phyloP scores from a whole-genome alignment of 1,284 basidiomycete species.

The Mixia osmundae region DNA sequence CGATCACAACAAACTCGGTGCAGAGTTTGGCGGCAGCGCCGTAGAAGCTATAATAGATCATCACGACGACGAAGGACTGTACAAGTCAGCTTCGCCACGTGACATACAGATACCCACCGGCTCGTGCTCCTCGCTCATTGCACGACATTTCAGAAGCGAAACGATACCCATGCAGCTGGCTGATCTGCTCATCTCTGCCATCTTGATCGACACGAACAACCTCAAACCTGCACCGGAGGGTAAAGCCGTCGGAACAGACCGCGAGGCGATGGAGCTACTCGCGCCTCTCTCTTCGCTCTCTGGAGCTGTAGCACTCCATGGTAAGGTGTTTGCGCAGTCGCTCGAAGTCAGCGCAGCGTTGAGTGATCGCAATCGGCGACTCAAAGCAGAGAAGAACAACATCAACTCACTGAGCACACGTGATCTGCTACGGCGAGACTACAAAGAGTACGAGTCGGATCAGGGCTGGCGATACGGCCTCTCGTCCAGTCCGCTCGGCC shows the following conservation, averaged over 20 bases:
- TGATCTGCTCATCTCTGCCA: conserved; percentile 49
- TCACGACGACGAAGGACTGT: conserved; percentile 58
- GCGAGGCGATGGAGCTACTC: conserved; percentile 36
- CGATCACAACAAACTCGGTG: conserved; percentile 61
- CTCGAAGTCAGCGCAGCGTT: not conserved
- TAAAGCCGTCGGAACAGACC: conserved; percentile 45
- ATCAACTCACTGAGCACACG: conserved; percentile 41
- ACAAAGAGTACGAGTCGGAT: conserved; percentile 56
- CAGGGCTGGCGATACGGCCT: conserved; percentile 32
- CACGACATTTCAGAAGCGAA: conserved; percentile 28
- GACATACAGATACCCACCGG: conserved; percentile 37
- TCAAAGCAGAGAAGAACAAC: conserved; percentile 40
- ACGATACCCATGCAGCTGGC: conserved; percentile 34
- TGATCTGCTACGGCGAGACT: conserved; percentile 70
- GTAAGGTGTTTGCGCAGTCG: not conserved
- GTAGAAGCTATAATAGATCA: conserved; percentile 78
- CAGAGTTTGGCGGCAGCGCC: conserved; percentile 27
- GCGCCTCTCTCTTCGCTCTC: conserved; percentile 16
- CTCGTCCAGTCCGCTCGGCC: conserved; percentile 47
- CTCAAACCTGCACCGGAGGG: conserved; percentile 33
- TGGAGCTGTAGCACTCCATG: too few relatives aligned
- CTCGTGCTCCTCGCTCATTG: conserved; percentile 54
- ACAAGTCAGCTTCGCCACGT: conserved; percentile 39
- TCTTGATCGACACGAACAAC: conserved; percentile 60
- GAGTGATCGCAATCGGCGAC: conserved; percentile 14